Evolutionary conservation across 202 grass and related monocot genomes (phyloP).

Genomic region (Panicum virgatum): DNA sequence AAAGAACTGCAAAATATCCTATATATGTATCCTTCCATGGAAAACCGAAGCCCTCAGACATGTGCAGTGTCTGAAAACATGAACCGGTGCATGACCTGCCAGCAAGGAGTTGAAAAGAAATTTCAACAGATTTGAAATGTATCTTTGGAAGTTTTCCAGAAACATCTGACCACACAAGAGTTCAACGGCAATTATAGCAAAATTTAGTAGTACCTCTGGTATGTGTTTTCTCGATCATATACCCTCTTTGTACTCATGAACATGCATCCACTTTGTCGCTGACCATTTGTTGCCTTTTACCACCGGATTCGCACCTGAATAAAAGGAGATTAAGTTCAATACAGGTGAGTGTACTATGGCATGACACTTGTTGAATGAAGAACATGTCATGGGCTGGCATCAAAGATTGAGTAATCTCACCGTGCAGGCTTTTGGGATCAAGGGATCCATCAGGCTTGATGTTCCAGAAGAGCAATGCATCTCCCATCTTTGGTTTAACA

Average conservation of each 20-base stretch:
- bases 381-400: not conserved
- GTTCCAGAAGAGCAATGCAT: constrained; percentile 97
- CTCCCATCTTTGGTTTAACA: constrained; percentile 90
- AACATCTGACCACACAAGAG: not conserved
- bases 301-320: constrained; percentile 74
- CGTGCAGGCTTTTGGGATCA: constrained; percentile 82
- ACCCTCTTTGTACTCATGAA: constrained; percentile 70
- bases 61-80: constrained; percentile 19
- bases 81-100: not conserved
- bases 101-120: constrained; percentile 1
- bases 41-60: constrained; percentile 32
- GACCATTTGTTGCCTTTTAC: constrained; percentile 91
- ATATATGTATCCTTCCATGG: not conserved
- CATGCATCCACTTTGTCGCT: constrained; percentile 87
- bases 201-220: constrained; percentile 32
- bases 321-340: constrained; percentile 17
- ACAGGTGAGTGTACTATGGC: not conserved
- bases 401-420: constrained; percentile 41
- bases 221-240: constrained; percentile 25
- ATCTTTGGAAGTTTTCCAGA: not conserved
- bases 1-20: constrained; percentile 13
- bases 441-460: constrained; percentile 78
- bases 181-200: not conserved
- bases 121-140: not conserved
- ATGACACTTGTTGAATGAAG: not conserved